Evolutionary conservation across 2,329 filamentous ascomycete species (phyloP).

Genomic region (Atkinsonella texensis): DNA sequence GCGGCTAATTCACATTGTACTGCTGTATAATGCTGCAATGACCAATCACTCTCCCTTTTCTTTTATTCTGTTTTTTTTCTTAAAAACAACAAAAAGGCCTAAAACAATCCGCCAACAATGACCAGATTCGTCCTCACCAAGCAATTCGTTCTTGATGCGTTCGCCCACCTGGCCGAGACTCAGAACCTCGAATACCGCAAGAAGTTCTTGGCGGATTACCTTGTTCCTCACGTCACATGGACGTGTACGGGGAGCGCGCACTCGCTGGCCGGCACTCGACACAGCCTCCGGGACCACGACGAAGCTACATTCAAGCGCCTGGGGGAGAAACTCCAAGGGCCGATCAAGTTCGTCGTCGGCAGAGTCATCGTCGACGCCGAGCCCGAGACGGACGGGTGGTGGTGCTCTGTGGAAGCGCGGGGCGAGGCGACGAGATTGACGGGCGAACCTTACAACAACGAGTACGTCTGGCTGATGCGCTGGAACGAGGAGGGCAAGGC

Average conservation of each 20-base stretch:
- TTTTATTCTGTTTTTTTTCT: too few relatives aligned
- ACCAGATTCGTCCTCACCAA: conserved; percentile 13
- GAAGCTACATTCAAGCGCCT: conserved; percentile 12
- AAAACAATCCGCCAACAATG: conserved; percentile 4
- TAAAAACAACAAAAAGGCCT: too few relatives aligned
- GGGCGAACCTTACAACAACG: conserved; percentile 13
- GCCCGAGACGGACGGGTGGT: conserved; percentile 11
- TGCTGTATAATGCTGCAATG: too few relatives aligned
- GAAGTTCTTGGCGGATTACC: conserved; percentile 10
- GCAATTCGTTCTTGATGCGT: conserved; percentile 10
- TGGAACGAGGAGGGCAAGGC: conserved; percentile 13
- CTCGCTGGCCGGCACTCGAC: conserved; percentile 13
- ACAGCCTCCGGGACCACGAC: conserved; percentile 9
- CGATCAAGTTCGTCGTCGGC: conserved; percentile 12
- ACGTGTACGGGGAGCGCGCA: conserved; percentile 14
- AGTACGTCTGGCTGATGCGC: conserved; percentile 14
- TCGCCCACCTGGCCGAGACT: conserved; percentile 11
- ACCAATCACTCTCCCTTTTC: too few relatives aligned
- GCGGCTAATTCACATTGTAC: too few relatives aligned
- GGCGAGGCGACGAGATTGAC: conserved; percentile 12
- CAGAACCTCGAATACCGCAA: conserved; percentile 7
- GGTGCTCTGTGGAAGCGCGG: conserved; percentile 12
- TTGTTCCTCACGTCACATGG: conserved; percentile 12
- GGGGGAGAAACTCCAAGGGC: conserved; percentile 9
- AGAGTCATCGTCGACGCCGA: conserved; percentile 13